Base-by-base conservation (phyloP, 164 flowering plant genomes). In the Malania oleifera region DNA sequence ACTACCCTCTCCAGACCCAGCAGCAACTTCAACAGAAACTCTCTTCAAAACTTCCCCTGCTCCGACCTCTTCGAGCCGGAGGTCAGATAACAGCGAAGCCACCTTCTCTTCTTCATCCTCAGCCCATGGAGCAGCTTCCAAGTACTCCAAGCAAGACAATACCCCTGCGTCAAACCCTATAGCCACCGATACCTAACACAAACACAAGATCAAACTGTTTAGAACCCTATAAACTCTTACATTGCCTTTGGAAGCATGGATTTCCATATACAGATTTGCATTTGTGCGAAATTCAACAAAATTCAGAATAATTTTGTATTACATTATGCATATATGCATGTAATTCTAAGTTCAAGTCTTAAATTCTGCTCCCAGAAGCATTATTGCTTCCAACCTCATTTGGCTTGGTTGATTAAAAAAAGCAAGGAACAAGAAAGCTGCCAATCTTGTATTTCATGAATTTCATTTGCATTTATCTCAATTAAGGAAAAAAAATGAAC, bases 81-180 rank as follows among this genome's bases (percentile, higher is more conserved):
- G 89, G 75, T 89, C 89, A 0, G 95, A 79, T 41, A 86, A 69
- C 27, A 89, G 60, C 0, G 82, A 69, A 18, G 96, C 89, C 18
- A 93, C 89, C 70, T 83, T 89, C 63, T 89, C 96, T 61, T 92
- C 98, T 74, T 92, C 98, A 63, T 89, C 98, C 75, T 89, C 98
- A 3, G 91, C 87, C 98, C 98, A 92, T 20, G 98, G 96, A 45
- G 95, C 99, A 19, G 99, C 97, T 69, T 93, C 99, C 39, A 90
- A 77, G 79, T 84, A 90, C 76, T 90, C 97, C 73, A 93, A 75
- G 64, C 99, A 93, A 37, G 95, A 83, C 34, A 86, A 62, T 35
- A 93, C 90, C 50, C 97, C 97, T 1, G 95, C 97, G 70, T 90
- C 97, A 63, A 90, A 93, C 8, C 71, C 83, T 61, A 93, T 93